Base-by-base conservation (phyloP, 805 yeast species). In the Starmerella bombi region DNA sequence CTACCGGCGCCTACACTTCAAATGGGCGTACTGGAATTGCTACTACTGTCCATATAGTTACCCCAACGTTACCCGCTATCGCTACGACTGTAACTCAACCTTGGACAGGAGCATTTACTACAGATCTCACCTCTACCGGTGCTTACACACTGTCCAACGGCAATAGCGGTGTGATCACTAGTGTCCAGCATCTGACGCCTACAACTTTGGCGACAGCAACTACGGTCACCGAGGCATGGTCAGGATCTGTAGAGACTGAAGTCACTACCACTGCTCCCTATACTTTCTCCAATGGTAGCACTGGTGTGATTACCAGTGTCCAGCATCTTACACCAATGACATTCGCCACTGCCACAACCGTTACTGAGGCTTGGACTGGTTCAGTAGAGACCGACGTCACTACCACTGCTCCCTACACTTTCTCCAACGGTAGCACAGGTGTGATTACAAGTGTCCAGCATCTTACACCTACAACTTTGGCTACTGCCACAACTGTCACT, bases 171-270 rank as follows among this genome's bases (percentile, higher is more conserved):
- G 16, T 33, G 7, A 21, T 21, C n/a, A 36, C 44, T 5, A 19
- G 22, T 3, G 44, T 41, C 2, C 33, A 37, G 19, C 25, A 21
- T 15, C 37, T 23, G 15, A 31, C 40, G 10, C 44, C 44, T 6
- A 40, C 38, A 4, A 23, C 32, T 17, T 29, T 38, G 5, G 35
- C 27, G 9, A 20, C 15, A 10, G 35, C 29, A 3, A 30, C n/a
- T 9, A 40, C 39, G 8, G 8, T 29, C 19, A 36, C 36, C 12
- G 15, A 15, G 5, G 19, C 36, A 5, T 40, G 22, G 14, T 22
- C 3, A 15, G 43, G 43, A 3, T 8, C 30, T 28, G 16, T 5
- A 6, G 5, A 28, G 4, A 34, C 39, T 5, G 38, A 32, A 4
- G 17, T 40, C 10, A 40, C 39, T 12, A 19, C 18, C 9, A 34